Base-by-base conservation (phyloP, 768 basidiomycete genomes). In the Suillus subluteus region DNA sequence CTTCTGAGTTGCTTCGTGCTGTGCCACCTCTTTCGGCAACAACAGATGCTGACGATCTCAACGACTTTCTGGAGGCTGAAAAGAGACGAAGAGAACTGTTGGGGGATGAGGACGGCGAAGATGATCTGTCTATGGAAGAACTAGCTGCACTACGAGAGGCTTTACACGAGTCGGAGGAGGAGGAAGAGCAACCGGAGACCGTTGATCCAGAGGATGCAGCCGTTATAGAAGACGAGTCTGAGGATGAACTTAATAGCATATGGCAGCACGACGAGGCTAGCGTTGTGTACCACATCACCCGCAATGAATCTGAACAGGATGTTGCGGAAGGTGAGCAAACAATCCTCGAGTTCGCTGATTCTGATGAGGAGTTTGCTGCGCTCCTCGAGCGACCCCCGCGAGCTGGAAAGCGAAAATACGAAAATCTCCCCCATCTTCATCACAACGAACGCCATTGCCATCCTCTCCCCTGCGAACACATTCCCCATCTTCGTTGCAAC, bases 51-150 rank as follows among this genome's bases (percentile, higher is more conserved):
- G 83, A 86, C 58, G 91, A 91, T 72, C 79, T 93, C 59, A 78
- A 77, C 59, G 87, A 88, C 35, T 94, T 93, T 64, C 67, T 92
- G 72, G 86, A 88, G 65, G 88, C 87, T 1, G 92, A 93, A 73
- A 78, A 73, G 71, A 76, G 70, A 68, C 80, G 87, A 61, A 85
- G 80, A 71, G 86, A 84, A 65, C 63, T 82, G 62, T 71, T 67
- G 7, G 72, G 73, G 15, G 76, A 73, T 4, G 71, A 70, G n/a
- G 74, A 74, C 0, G 73, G 73, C 2, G 73, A 67, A 32, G 75
- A 74, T 0, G 70, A 59, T 7, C 44, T 77, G 62, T 69, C 75
- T 44, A 56, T 46, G 55, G 75, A 73, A 44, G 68, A 63, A 44
- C 64, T 69, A 37, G 55, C 62, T 1, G 69, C 63, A 40, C 62